Evolutionary conservation across 495 filamentous ascomycete genomes (phyloP).

Genomic region (Penicillium malachiteum): DNA sequence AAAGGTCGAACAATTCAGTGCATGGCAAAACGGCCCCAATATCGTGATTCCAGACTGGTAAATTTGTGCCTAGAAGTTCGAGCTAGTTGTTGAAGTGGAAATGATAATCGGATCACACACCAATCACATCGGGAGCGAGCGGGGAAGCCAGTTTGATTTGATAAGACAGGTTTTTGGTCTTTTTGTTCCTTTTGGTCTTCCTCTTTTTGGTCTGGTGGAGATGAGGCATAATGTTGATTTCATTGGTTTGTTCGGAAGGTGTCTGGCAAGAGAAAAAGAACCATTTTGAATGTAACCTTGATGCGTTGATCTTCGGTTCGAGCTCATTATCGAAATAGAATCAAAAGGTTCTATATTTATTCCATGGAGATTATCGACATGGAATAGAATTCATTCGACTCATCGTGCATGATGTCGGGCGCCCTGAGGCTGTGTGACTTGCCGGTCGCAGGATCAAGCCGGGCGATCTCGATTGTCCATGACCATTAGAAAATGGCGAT

Average conservation of each 20-base stretch:
- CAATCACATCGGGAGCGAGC: not conserved
- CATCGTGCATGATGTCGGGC: too few relatives aligned
- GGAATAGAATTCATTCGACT: too few relatives aligned
- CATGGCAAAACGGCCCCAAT: not conserved
- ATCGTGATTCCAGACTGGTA: not conserved
- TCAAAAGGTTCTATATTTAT: too few relatives aligned
- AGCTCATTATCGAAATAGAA: too few relatives aligned
- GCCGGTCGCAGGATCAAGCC: too few relatives aligned
- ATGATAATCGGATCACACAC: slow-evolving; percentile 1
- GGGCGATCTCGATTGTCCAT: too few relatives aligned
- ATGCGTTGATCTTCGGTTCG: not conserved
- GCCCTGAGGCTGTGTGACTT: too few relatives aligned
- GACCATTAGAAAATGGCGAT: too few relatives aligned
- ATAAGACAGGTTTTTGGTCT: not conserved
- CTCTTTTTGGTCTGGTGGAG: not conserved
- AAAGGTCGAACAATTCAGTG: not conserved
- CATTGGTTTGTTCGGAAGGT: not conserved
- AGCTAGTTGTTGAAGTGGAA: slow-evolving; percentile 1
- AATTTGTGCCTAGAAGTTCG: not conserved
- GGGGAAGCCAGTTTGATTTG: not conserved
- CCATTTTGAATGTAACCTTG: not conserved
- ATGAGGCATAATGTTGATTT: not conserved
- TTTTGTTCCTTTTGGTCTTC: not conserved
- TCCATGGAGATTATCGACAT: too few relatives aligned
- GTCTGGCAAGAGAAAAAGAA: not conserved